A percentile compares a stretch with the other conserved stretches of the same genome.
Conservation (phyloP, 441 rosid species). For the Theobroma grandiflorum region DNA sequence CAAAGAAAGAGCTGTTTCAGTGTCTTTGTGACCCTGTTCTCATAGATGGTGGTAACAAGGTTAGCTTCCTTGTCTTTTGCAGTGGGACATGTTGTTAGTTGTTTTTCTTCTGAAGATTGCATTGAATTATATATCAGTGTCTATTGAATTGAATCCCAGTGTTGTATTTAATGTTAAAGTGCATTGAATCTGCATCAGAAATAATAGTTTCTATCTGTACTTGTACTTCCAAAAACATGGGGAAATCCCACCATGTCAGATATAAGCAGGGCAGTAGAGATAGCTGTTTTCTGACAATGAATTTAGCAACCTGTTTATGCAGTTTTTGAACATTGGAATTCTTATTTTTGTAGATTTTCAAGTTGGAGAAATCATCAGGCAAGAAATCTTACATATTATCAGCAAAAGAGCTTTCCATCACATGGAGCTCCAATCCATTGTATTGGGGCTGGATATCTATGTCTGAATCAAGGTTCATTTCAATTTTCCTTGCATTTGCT, state of each 20-base stretch:
- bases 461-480: constrained; percentile 49
- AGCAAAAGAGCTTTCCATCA: constrained; percentile 57
- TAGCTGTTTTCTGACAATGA: neutral
- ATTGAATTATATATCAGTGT: no score
- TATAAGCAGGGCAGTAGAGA: neutral
- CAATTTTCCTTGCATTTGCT: neutral
- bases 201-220: no score
- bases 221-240: no score
- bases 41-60: constrained; percentile 65
- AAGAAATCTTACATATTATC: constrained; percentile 46
- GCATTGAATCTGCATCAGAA: no score
- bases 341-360: constrained; percentile 40
- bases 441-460: constrained; percentile 52
- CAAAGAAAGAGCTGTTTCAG: constrained; percentile 56
- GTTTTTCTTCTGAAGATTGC: no score
- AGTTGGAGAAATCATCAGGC: constrained; percentile 48
- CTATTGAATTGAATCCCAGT: neutral
- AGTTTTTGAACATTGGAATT: neutral
- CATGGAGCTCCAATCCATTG: constrained; percentile 52
- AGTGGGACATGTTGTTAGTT: no score
- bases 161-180: neutral
- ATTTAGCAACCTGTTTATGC: neutral
- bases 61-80: neutral
- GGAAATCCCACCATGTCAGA: neutral
- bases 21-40: constrained; percentile 20